Conservation (phyloP, 2,329 filamentous ascomycete species). For the Anisogramma anomala region DNA sequence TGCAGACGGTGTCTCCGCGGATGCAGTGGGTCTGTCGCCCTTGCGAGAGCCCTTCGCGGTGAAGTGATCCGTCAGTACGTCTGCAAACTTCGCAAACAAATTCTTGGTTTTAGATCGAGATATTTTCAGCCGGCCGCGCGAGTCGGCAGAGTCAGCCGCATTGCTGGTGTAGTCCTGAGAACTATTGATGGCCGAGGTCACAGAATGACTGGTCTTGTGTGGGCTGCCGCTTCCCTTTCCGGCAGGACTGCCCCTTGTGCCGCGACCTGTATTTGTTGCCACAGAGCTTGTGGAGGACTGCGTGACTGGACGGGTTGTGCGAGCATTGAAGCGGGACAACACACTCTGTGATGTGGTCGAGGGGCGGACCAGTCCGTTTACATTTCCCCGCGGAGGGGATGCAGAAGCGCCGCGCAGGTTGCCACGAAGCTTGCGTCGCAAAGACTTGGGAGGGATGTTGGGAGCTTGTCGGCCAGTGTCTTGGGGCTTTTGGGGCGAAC, state of each 20-base stretch:
- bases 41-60: background rate
- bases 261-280: background rate
- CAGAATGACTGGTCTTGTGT: conserved; percentile 5
- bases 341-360: conserved; percentile 3
- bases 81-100: conserved; percentile 12
- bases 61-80: conserved; percentile 11
- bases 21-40: background rate
- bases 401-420: background rate
- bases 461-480: background rate
- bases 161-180: background rate
- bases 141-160: background rate
- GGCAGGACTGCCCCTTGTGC: background rate
- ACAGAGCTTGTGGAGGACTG: conserved; percentile 1
- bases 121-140: background rate
- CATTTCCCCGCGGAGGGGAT: background rate
- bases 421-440: background rate
- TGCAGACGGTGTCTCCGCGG: background rate
- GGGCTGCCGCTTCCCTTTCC: background rate
- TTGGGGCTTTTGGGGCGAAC: background rate
- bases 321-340: conserved; percentile 1
- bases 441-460: conserved; percentile 4
- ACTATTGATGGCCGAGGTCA: background rate
- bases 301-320: background rate
- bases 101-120: conserved; percentile 12
- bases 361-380: conserved; percentile 6